Evolutionary conservation across 1,284 basidiomycete species (phyloP).

Genomic region (Schizophyllum commune): DNA sequence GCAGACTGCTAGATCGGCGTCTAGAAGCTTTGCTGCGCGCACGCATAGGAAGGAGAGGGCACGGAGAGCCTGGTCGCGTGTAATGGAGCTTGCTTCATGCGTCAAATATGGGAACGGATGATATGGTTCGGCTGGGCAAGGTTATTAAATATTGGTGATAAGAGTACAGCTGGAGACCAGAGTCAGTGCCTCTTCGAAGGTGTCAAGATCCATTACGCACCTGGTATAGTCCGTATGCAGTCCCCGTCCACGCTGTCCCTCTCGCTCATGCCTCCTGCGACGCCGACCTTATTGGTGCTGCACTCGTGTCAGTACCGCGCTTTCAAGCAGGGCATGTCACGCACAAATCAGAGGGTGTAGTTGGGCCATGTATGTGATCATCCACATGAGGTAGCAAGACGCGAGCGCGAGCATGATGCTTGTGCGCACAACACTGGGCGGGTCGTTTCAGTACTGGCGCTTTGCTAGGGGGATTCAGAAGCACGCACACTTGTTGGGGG

Average conservation of each 20-base stretch:
- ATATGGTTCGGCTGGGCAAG: neutral
- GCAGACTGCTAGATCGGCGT: too few species aligned
- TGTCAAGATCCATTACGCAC: neutral
- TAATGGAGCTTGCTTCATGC: neutral
- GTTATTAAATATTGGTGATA: neutral
- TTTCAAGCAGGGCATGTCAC: constrained; percentile 15
- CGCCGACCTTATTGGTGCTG: neutral
- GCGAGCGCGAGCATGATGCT: constrained; percentile 67
- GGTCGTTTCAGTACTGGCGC: constrained; percentile 1
- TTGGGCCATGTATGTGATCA: constrained; percentile 88
- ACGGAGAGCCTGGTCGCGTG: too few species aligned
- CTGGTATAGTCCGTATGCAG: neutral
- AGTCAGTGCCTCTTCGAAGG: neutral
- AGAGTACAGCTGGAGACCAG: neutral
- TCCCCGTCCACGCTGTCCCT: neutral
- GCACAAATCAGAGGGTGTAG: constrained; percentile 82
- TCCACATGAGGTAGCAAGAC: constrained; percentile 92
- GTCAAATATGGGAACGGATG: neutral
- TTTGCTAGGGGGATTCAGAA: neutral
- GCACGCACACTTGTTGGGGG: constrained; percentile 77
- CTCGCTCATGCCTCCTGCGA: constrained; percentile 4
- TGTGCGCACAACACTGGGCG: constrained; percentile 70
- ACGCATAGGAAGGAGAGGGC: too few species aligned
- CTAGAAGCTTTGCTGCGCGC: too few species aligned
- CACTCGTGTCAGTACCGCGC: neutral